A percentile compares a stretch with the other conserved stretches of the same genome.
Evolutionary conservation across 1,139 yeast species (phyloP).

Genomic region (Lodderomyces parapsilosis): DNA sequence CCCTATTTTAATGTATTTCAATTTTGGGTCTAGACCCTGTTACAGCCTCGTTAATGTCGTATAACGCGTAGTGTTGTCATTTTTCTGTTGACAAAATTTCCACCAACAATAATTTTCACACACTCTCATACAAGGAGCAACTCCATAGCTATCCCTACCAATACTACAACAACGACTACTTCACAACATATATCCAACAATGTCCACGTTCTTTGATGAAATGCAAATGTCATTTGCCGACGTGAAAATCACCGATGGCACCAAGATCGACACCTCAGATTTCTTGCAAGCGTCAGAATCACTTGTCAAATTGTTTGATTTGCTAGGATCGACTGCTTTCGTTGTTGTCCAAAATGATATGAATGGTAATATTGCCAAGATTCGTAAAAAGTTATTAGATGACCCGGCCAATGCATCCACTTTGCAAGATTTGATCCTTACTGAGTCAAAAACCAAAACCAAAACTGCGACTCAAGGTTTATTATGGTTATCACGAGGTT

Average conservation of each 20-base stretch:
- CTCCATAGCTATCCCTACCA: background rate
- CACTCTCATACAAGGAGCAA: background rate
- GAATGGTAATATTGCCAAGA: constrained; percentile 81
- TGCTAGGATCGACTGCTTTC: constrained; percentile 84
- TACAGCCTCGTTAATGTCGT: constrained; percentile 1
- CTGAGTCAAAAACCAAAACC: constrained; percentile 61
- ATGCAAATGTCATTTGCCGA: constrained; percentile 73
- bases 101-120: constrained; percentile 3
- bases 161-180: background rate
- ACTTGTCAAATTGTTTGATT: constrained; percentile 76
- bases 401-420: constrained; percentile 65
- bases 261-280: constrained; percentile 70
- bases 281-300: constrained; percentile 86
- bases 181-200: constrained; percentile 19
- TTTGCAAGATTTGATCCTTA: constrained; percentile 74
- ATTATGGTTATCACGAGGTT: constrained; percentile 83
- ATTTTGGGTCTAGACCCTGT: no score
- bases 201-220: constrained; percentile 78
- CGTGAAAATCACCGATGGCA: constrained; percentile 61
- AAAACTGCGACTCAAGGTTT: constrained; percentile 91
- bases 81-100: constrained; percentile 1
- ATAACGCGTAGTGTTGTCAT: constrained; percentile 2
- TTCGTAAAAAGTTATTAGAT: constrained; percentile 62
- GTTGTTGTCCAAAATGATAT: constrained; percentile 83
- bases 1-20: no score